phyloP scores from a whole-genome alignment of 2,329 filamentous ascomycete genomes.

The Pyricularia sp. region DNA sequence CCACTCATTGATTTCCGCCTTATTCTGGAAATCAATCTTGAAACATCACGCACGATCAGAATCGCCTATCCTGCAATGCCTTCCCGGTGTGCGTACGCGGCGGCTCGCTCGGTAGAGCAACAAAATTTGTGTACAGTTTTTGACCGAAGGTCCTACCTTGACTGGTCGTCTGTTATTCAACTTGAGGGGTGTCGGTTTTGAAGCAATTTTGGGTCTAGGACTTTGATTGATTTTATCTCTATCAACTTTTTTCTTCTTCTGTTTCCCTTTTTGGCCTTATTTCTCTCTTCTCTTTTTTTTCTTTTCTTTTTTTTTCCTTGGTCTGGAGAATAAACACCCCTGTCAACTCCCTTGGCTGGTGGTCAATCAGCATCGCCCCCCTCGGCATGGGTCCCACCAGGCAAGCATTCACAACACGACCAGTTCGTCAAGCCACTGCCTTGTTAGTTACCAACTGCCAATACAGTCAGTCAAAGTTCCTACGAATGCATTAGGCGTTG shows the following conservation, averaged over 20 bases:
- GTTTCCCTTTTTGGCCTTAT: background rate
- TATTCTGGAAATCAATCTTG: background rate
- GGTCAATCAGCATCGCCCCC: background rate
- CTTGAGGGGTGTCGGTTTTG: background rate
- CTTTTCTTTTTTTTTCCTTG: background rate
- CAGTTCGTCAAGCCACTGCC: background rate
- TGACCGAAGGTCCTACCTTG: background rate
- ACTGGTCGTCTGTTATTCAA: background rate
- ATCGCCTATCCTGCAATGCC: background rate
- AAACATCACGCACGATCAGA: background rate
- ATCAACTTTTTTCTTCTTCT: background rate
- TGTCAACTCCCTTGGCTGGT: background rate
- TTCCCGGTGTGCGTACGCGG: background rate
- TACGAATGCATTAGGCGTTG: background rate
- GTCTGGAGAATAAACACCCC: background rate
- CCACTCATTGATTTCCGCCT: background rate
- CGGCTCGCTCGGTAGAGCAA: background rate
- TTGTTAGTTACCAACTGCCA: background rate
- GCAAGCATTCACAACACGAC: background rate
- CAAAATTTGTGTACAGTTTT: background rate
- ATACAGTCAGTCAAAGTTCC: background rate
- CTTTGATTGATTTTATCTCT: background rate
- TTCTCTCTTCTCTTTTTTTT: background rate
- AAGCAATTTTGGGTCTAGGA: background rate
- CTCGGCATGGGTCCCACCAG: background rate